These are phyloP conservation scores for Exophiala mesophila DNA, from an alignment of 2,329 filamentous ascomycete species.

Conservation along the genomic window DNA sequence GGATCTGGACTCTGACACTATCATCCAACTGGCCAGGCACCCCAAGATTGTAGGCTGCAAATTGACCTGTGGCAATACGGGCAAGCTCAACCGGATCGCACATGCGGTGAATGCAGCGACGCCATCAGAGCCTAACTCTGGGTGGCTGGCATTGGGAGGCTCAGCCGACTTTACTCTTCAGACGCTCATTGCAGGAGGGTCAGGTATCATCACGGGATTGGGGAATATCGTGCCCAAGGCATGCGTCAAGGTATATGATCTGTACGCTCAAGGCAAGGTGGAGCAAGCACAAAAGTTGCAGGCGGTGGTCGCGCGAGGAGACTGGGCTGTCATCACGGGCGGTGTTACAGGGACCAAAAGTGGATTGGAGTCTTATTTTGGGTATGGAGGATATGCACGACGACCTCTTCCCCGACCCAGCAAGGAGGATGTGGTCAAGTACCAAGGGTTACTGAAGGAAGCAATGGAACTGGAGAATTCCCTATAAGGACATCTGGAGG, in stretches of 20 bases:
- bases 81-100: conserved; percentile 62
- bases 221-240: conserved; percentile 66
- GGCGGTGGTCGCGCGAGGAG: conserved; percentile 60
- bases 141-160: conserved; percentile 68
- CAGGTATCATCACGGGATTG: conserved; percentile 66
- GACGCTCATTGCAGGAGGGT: conserved; percentile 63
- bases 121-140: conserved; percentile 48
- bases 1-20: conserved; percentile 63
- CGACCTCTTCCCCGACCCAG: conserved; percentile 52
- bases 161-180: conserved; percentile 71
- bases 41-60: conserved; percentile 66
- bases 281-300: conserved; percentile 61
- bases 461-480: conserved; percentile 35
- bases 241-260: conserved; percentile 56
- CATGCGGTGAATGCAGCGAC: conserved; percentile 39
- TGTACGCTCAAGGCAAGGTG: conserved; percentile 57
- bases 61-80: conserved; percentile 69
- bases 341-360: conserved; percentile 67
- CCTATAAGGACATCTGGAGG: conserved; percentile 7
- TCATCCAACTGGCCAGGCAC: conserved; percentile 54
- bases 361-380: conserved; percentile 56
- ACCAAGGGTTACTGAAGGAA: conserved; percentile 37
- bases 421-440: conserved; percentile 29
- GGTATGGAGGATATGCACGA: conserved; percentile 60
- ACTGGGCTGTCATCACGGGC: conserved; percentile 65